Evolutionary conservation across 2,329 filamentous ascomycete species (phyloP), one percentile per base, ranked within the genome.

Genomic region (Aspergillus candidus): DNA sequence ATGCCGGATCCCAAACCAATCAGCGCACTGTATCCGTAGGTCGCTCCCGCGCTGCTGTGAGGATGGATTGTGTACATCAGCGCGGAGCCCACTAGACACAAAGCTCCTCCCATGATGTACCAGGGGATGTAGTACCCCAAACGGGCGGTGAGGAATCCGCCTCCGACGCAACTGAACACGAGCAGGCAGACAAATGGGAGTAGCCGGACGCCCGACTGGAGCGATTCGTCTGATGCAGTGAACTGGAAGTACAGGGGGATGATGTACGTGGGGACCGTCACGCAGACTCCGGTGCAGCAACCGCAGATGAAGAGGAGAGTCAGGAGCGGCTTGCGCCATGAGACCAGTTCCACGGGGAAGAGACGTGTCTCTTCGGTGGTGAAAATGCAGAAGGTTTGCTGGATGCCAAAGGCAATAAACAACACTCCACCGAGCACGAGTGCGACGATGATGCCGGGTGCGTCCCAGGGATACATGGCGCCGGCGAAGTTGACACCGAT

Each of bases 181-280:
- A 52, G 31, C 8, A 59, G n/a, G 22, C 41, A 41, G 32, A 64
- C 52, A 29, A 57, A 60, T 2, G 61, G 62, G 6, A 65, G 48
- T 1, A 68, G 51, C 3, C 58, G 59, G 4, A 67, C 55, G 2
- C 54, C 57, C 3, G 61, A 50, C 32, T 41, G 46, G 5, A 61
- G 34, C 0, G 55, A 59, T 0, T 50, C 57, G 35, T 74, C 72
- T 3, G 69, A 68, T 2, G 60, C 62, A 0, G 66, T 67, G 54
- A 78, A 79, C 44, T 75, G 72, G 56, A 78, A 78, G 59, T 69
- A 78, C 0, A 79, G 60, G 0, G 77, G 77, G 13, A 75, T 71
- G 58, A 74, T 79, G 59, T 78, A 79, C 4, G 37, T 40, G 13
- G 42, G 31, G 30, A 74, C 61, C 0, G 65, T 29, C 4, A 55